These are phyloP conservation scores for Kernera saxatilis DNA, from an alignment of 345 rosid genomes.

Conservation along the genomic window DNA sequence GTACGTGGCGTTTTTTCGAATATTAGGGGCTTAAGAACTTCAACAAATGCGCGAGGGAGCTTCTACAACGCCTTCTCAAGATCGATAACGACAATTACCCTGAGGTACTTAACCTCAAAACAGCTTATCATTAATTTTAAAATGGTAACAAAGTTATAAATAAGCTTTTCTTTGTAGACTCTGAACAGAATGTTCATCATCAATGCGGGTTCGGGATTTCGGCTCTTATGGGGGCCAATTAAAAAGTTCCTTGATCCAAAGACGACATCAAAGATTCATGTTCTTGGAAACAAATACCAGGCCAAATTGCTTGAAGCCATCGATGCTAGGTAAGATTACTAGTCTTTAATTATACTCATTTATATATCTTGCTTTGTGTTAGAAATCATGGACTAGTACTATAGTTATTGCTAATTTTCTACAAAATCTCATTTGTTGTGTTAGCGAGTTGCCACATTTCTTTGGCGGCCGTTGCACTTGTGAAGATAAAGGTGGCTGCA, in stretches of 20 bases:
- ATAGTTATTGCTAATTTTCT: neutral
- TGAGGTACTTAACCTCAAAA: constrained; percentile 45
- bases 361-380: neutral
- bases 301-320: constrained; percentile 83
- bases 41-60: constrained; percentile 78
- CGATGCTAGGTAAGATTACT: constrained; percentile 53
- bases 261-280: constrained; percentile 85
- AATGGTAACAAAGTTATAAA: neutral
- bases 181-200: constrained; percentile 92
- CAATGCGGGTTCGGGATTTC: constrained; percentile 89
- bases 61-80: constrained; percentile 63
- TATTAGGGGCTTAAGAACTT: constrained; percentile 81
- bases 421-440: neutral
- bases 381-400: neutral
- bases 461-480: constrained; percentile 90
- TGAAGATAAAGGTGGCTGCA: constrained; percentile 88
- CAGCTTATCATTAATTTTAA: neutral
- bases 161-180: constrained; percentile 40
- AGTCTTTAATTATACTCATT: neutral
- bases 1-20: neutral
- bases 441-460: constrained; percentile 91
- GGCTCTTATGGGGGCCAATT: constrained; percentile 80
- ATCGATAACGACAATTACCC: constrained; percentile 87
- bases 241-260: constrained; percentile 84
- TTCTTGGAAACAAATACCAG: constrained; percentile 90